Evolutionary conservation across 2,329 filamentous ascomycete species (phyloP), one percentile per base, ranked within the genome.

Genomic region (Neospermospora avenae): DNA sequence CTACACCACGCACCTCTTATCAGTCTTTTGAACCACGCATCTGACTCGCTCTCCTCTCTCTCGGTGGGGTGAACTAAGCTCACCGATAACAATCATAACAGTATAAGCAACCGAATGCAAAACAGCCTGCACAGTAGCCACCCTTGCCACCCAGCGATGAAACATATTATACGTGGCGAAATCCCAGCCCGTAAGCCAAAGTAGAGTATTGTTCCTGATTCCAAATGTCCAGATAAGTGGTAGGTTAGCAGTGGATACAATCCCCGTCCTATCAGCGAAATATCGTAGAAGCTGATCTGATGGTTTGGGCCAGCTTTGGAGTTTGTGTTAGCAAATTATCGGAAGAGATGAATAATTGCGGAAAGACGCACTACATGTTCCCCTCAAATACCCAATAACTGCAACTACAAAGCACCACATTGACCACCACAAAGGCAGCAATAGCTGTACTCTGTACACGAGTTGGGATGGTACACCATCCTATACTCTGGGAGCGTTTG

Each of bases 401-500:
- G 8, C 34, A 41, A 3, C 20, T 39, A 14, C 49, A 53, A 3
- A 53, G 49, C 3, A 53, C 22, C 11, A 41, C 25, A 20, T 53
- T 53, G 4, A 53, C n/a, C 14, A 41, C 11, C 14, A 53, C 22
- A 20, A 53, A 53, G n/a, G 35, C 49, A n/a, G 13, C 49, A 6
- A 53, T 53, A 3, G 49, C 13, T 2, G 41, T 3, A 41, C 49
- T 53, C 34, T 53, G 49, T 3, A 53, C 37, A 1, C 49, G 34
- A 16, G 49, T 53, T 3, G 49, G 49, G 7, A 53, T 53, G 1
- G 49, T 53, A 13, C 54, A 49, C 60, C 55, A 62, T 69, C 49
- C 28, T 10, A 59, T 44, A 28, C 53, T 61, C 16, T 63, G 61
- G 0, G 78, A 73, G 55, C 74, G 77, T 16, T 72, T 71, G 35